Evolutionary conservation across 2,329 filamentous ascomycete genomes (phyloP), one percentile per base, ranked within the genome.

Genomic region (Ceratocystis cacaofunesta): DNA sequence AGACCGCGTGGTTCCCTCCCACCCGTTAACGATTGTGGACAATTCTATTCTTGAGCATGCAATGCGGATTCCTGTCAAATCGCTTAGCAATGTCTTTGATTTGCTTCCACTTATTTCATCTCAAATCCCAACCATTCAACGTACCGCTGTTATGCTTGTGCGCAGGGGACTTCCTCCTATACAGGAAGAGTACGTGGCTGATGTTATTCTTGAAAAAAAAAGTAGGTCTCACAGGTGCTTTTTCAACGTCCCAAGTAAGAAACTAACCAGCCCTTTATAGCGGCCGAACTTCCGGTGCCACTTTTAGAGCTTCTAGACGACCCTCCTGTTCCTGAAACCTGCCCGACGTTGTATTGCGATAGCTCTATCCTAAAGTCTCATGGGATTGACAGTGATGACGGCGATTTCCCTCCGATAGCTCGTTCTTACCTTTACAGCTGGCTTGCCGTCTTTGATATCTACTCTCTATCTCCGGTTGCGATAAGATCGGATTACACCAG

Each of bases 381-480:
- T 22, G 7, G 7, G 6, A 15, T 52, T 52, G 48, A 52, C 25
- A 25, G 25, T 28, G 22, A 28, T 6, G 46, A 22, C 2, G 48
- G 25, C 19, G 48, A 28, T 52, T 52, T 52, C 10, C 48, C 48
- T 5, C 4, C 22, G 48, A 52, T 52, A 77, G 84, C 0, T 72
- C 82, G 0, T 78, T 96, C 61, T 8, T 99, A 96, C 71, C 79
- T 99, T 2, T 78, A 96, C 32, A 88, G 90, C 10, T 99, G 94
- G 94, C 84, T 89, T 69, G 79, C 97, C 1, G 81, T 96, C 0
- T 97, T 95, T 72, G 90, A 95, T 70, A 87, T 92, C 57, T 95
- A 92, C 72, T 78, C 80, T 19, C 84, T 85, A 22, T 85, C 91
- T 12, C 90, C 92, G 0, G 87, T 89, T 73, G 90, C 90, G 70